These are phyloP conservation scores for Fusarium xyrophilum DNA, from an alignment of 2,329 filamentous ascomycete species.

Conservation along the genomic window DNA sequence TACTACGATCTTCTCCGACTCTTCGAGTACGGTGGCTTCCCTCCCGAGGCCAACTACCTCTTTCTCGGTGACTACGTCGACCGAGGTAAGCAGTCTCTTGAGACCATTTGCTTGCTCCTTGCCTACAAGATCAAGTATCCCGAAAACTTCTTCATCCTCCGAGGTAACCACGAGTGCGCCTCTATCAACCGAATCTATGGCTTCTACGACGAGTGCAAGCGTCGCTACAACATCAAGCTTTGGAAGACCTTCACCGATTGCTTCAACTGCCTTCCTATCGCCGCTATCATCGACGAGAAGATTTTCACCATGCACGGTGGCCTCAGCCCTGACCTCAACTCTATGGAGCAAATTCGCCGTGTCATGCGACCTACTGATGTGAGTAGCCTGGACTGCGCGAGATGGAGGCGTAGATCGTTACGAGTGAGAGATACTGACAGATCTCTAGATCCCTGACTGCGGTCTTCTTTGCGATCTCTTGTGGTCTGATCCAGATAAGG, in stretches of 20 bases:
- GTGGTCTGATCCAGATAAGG: constrained; percentile 99
- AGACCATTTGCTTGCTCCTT: constrained; percentile 95
- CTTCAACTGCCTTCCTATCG: constrained; percentile 99
- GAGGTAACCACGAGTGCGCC: constrained; percentile 98
- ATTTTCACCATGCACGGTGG: constrained; percentile 99
- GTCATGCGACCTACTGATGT: constrained; percentile 99
- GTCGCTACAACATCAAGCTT: constrained; percentile 98
- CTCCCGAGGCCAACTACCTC: constrained; percentile 98
- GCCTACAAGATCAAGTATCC: constrained; percentile 99
- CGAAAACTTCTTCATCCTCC: constrained; percentile 99
- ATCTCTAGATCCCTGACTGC: constrained; percentile 87
- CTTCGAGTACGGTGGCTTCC: constrained; percentile 98
- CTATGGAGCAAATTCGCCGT: constrained; percentile 99
- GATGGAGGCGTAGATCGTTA: constrained; percentile 1
- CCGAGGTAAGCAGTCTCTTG: constrained; percentile 97
- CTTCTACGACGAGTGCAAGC: constrained; percentile 99
- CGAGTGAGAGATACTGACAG: constrained; percentile 12
- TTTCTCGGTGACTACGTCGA: constrained; percentile 99
- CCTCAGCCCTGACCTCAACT: constrained; percentile 95
- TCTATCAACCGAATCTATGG: constrained; percentile 99
- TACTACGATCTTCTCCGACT: constrained; percentile 97
- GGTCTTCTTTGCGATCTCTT: constrained; percentile 96
- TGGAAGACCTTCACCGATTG: constrained; percentile 99
- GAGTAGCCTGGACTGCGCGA: constrained; percentile 54
- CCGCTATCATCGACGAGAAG: constrained; percentile 99